Percentiles rank a stretch among this genome's conserved stretches.
Evolutionary conservation across 139 green algal species (phyloP).

Genomic region (Axilococcus clingmanii): DNA sequence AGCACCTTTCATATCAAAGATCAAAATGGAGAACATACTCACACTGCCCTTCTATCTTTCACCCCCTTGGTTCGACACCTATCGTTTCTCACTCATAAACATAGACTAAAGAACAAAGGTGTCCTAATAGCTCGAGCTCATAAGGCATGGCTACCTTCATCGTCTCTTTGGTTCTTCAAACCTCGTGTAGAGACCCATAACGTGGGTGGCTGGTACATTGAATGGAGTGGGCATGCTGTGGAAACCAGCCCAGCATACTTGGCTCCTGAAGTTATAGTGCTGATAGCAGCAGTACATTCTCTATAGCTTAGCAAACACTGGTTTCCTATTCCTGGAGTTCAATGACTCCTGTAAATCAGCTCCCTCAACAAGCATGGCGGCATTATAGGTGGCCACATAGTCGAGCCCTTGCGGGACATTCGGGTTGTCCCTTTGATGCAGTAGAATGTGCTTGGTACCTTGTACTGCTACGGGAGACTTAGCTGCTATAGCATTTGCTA

Average conservation of each 20-base stretch:
- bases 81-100: slow-evolving; percentile 14
- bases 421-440: slow-evolving; percentile 33
- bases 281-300: slow-evolving; percentile 21
- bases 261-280: slow-evolving; percentile 19
- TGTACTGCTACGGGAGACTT: slow-evolving; percentile 53
- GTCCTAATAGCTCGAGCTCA: slow-evolving; percentile 19
- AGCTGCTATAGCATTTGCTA: slow-evolving; percentile 41
- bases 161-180: slow-evolving; percentile 31
- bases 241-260: slow-evolving; percentile 18
- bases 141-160: slow-evolving; percentile 31
- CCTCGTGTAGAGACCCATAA: slow-evolving; percentile 17
- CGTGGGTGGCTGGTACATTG: slow-evolving; percentile 30
- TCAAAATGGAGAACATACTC: neutral
- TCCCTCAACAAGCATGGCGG: slow-evolving; percentile 29
- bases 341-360: slow-evolving; percentile 39
- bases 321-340: slow-evolving; percentile 8
- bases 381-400: slow-evolving; percentile 56
- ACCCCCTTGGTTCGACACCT: slow-evolving; percentile 26
- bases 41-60: neutral
- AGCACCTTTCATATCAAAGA: too few relatives aligned
- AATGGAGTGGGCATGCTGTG: slow-evolving; percentile 18
- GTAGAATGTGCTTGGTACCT: slow-evolving; percentile 74
- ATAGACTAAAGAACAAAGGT: neutral
- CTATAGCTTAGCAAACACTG: slow-evolving; percentile 33
- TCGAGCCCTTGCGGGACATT: slow-evolving; percentile 44